phyloP scores from a whole-genome alignment of 225 moss, liverwort and hornwort genomes.

The Neckera pumila region DNA sequence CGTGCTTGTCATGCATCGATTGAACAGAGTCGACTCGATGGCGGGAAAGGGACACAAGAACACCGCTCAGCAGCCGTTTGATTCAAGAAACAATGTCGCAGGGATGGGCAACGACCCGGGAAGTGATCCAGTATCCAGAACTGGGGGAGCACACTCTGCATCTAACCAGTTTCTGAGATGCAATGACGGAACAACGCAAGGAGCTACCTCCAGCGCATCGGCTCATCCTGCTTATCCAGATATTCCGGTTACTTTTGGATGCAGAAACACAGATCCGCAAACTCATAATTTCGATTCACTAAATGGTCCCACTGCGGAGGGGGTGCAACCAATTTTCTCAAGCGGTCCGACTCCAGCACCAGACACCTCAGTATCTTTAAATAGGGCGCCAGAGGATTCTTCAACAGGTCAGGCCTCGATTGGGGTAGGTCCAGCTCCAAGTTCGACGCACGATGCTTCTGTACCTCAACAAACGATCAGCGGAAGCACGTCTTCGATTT shows the following conservation, averaged over 20 bases:
- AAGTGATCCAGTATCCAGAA: background rate
- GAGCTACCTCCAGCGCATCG: background rate
- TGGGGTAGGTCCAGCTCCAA: background rate
- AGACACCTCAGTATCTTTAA: background rate
- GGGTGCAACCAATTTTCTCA: background rate
- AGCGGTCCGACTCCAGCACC: background rate
- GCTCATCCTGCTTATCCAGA: background rate
- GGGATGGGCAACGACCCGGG: background rate
- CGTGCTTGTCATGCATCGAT: constrained; percentile 31
- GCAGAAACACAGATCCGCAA: background rate
- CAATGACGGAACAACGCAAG: background rate
- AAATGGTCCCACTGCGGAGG: background rate
- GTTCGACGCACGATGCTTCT: background rate
- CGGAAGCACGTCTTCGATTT: background rate
- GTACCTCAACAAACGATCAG: background rate
- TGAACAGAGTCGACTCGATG: background rate
- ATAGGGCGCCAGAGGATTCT: background rate
- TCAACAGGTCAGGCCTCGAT: background rate
- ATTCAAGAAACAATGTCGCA: background rate
- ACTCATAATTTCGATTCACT: background rate
- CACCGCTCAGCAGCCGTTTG: background rate
- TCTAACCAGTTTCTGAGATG: background rate
- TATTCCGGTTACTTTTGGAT: background rate
- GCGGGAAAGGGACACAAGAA: background rate
- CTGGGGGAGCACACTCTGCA: background rate